Conservation (phyloP, 163 green algal genomes). For the Coccomyxa subellipsoidea region DNA sequence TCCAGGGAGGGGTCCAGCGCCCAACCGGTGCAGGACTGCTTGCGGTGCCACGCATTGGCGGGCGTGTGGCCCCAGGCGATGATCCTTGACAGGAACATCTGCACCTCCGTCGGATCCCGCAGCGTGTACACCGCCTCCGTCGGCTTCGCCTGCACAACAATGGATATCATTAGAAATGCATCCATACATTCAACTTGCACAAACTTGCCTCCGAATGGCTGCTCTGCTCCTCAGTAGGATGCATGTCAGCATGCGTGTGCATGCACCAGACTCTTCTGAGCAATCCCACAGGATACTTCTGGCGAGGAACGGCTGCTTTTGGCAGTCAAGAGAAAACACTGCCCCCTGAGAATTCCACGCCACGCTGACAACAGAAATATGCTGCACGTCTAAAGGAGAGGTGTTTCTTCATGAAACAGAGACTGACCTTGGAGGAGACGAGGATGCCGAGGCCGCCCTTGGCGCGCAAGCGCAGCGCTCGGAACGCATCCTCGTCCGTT, state of each 20-base stretch:
- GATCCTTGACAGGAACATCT: constrained; percentile 66
- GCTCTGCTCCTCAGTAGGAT: neutral
- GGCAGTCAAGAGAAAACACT: neutral
- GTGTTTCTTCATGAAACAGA: neutral
- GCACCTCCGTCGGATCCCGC: constrained; percentile 72
- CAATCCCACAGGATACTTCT: too few species aligned
- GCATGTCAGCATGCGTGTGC: neutral
- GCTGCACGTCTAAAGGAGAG: too few species aligned
- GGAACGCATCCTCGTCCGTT: constrained; percentile 98
- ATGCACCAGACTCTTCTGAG: neutral
- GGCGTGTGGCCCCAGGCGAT: constrained; percentile 61
- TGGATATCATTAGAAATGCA: neutral
- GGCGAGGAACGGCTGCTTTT: neutral
- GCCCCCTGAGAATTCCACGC: too few species aligned
- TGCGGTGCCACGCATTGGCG: constrained; percentile 30
- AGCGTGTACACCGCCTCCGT: constrained; percentile 77
- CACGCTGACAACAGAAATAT: too few species aligned
- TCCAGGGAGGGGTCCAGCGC: constrained; percentile 7
- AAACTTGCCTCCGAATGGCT: too few species aligned
- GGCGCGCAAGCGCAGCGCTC: constrained; percentile 29
- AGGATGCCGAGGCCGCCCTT: constrained; percentile 73
- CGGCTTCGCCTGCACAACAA: constrained; percentile 52
- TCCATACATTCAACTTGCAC: too few species aligned
- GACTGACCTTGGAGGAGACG: constrained; percentile 65
- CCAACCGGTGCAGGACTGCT: constrained; percentile 25